These are phyloP conservation scores for button mushroom (Agaricus bisporus) DNA, from an alignment of 768 basidiomycete genomes.

Conservation along the genomic window DNA sequence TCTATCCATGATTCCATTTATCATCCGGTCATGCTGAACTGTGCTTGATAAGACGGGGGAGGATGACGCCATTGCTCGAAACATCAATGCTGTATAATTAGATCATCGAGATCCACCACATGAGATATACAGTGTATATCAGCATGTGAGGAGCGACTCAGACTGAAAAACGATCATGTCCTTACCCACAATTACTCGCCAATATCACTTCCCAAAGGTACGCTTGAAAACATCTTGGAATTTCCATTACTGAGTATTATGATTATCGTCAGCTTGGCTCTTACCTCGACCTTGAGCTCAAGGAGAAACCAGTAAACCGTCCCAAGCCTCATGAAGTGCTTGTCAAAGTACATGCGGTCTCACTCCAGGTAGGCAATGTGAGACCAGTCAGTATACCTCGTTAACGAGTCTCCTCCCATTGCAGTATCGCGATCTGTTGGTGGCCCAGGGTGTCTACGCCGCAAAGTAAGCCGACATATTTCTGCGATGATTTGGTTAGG, in stretches of 20 bases:
- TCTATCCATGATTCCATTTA: no score
- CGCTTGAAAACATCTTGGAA: background rate
- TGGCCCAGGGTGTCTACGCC: conserved; percentile 29
- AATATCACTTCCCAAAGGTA: conserved; percentile 6
- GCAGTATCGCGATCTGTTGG: conserved; percentile 45
- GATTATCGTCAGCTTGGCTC: conserved; percentile 15
- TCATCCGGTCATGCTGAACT: no score
- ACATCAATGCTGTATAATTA: no score
- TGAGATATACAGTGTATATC: no score
- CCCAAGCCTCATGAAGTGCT: conserved; percentile 44
- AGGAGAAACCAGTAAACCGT: conserved; percentile 19
- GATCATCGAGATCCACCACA: no score
- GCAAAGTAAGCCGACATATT: background rate
- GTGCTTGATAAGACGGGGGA: no score
- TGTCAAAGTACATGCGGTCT: conserved; percentile 51
- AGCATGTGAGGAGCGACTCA: no score
- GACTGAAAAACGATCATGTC: background rate
- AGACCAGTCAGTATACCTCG: background rate
- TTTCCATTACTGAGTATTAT: no score
- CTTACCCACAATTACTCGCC: background rate
- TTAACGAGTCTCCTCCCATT: background rate
- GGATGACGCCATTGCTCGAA: no score
- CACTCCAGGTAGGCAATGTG: conserved; percentile 35
- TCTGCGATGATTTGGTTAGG: no score
- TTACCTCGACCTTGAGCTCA: conserved; percentile 18